These are phyloP conservation scores for Verticillium albo-atrum DNA, from an alignment of 2,329 filamentous ascomycete genomes.

Conservation along the genomic window DNA sequence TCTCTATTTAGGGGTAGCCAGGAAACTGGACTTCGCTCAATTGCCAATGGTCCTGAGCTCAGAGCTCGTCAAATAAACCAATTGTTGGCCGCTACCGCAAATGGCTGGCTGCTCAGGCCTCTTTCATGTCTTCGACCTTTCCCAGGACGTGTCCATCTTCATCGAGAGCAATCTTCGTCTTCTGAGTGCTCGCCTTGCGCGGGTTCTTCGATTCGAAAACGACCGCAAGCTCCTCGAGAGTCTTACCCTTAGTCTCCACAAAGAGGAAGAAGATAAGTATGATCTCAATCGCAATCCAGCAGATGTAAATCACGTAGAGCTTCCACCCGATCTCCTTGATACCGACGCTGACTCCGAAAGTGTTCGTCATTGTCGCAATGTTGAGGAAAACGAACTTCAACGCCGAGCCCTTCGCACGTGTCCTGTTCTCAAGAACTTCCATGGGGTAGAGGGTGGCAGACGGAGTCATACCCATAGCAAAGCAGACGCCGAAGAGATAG, in stretches of 20 bases:
- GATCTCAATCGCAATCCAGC: constrained; percentile 14
- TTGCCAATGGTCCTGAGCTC: too few relatives aligned
- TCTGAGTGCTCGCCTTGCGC: constrained; percentile 19
- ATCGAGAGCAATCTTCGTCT: constrained; percentile 16
- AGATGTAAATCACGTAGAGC: constrained; percentile 6
- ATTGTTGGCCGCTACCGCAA: too few relatives aligned
- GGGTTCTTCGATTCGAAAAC: constrained; percentile 19
- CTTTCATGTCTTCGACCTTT: neutral
- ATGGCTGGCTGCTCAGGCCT: too few relatives aligned
- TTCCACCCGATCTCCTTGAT: constrained; percentile 29
- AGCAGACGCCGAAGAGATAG: constrained; percentile 31
- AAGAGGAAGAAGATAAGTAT: constrained; percentile 70
- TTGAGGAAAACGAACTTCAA: constrained; percentile 36
- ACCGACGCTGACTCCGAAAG: constrained; percentile 39
- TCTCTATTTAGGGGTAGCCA: too few relatives aligned
- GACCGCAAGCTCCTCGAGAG: constrained; percentile 56
- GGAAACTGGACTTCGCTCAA: too few relatives aligned
- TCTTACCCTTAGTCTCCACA: constrained; percentile 70
- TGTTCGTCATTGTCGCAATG: constrained; percentile 40
- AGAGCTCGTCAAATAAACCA: too few relatives aligned
- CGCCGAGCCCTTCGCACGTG: constrained; percentile 34
- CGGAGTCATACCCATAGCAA: constrained; percentile 31
- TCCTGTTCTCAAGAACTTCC: constrained; percentile 34
- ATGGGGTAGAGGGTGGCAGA: constrained; percentile 34
- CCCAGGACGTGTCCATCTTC: constrained; percentile 10